These are phyloP conservation scores for Chlamydomonas incerta DNA, from an alignment of 139 green algal genomes.

Conservation along the genomic window DNA sequence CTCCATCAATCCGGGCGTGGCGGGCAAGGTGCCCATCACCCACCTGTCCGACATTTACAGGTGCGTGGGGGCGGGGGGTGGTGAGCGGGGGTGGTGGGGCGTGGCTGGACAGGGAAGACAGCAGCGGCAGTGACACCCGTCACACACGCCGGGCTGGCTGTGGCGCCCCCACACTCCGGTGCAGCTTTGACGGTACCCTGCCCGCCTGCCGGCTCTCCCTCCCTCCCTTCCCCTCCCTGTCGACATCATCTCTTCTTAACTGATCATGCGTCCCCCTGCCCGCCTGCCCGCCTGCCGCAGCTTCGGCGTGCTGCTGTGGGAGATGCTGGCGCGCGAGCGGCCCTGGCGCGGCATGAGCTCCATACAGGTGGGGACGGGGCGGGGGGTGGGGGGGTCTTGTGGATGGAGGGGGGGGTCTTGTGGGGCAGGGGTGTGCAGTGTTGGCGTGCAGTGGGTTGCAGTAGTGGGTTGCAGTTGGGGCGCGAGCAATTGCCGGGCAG, in stretches of 20 bases:
- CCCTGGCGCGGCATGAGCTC: conserved; percentile 9
- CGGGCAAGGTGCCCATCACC: neutral
- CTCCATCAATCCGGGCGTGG: neutral
- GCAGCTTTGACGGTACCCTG: too few species aligned
- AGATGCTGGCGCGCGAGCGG: conserved; percentile 23
- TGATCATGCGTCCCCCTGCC: neutral
- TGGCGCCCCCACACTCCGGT: too few species aligned
- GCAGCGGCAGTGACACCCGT: too few species aligned
- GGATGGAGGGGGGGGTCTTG: too few species aligned
- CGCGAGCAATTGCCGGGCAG: too few species aligned
- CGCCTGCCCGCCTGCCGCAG: neutral
- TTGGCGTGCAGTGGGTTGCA: too few species aligned
- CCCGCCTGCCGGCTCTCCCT: too few species aligned
- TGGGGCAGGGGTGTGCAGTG: too few species aligned
- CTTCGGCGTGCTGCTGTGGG: conserved; percentile 30
- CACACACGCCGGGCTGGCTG: too few species aligned
- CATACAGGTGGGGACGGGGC: conserved; percentile 7
- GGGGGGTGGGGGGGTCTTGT: neutral
- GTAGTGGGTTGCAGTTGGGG: too few species aligned
- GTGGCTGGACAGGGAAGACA: neutral
- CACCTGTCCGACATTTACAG: conserved; percentile 22
- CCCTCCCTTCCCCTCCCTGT: too few species aligned
- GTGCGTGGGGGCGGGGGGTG: neutral
- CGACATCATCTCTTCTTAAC: too few species aligned
- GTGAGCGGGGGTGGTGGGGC: neutral